These are phyloP conservation scores for Stachybotrys elegans DNA, from an alignment of 2,329 filamentous ascomycete species.

Conservation along the genomic window DNA sequence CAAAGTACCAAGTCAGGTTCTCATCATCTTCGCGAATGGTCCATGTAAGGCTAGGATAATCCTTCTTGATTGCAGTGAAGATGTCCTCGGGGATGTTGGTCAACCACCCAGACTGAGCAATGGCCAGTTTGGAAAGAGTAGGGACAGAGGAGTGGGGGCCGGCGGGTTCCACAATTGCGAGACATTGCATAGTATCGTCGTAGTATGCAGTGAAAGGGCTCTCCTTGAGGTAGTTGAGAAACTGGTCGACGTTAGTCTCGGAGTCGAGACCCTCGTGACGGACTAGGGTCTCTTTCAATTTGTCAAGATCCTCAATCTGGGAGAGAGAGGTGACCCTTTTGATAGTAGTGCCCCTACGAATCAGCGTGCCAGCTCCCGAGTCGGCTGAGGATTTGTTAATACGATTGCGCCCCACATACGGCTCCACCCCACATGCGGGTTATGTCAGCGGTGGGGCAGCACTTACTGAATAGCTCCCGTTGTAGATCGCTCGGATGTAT, in stretches of 20 bases:
- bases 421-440: no score
- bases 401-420: constrained; percentile 52
- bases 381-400: constrained; percentile 97
- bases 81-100: constrained; percentile 94
- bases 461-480: constrained; percentile 77
- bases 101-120: constrained; percentile 91
- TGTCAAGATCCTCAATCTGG: constrained; percentile 17
- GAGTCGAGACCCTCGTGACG: constrained; percentile 77
- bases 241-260: constrained; percentile 78
- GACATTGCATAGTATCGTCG: constrained; percentile 88
- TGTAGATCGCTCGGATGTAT: constrained; percentile 94
- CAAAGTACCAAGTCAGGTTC: constrained; percentile 97
- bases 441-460: background rate
- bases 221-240: constrained; percentile 70
- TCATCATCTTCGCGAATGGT: constrained; percentile 96
- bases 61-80: constrained; percentile 88
- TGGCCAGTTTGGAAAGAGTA: constrained; percentile 83
- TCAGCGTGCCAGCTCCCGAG: constrained; percentile 88
- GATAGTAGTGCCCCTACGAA: constrained; percentile 68
- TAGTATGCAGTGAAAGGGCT: constrained; percentile 89
- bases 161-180: constrained; percentile 82
- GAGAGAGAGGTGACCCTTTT: background rate
- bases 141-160: constrained; percentile 62
- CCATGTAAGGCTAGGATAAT: constrained; percentile 87
- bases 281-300: constrained; percentile 77